These are phyloP conservation scores for Austropuccinia psidii DNA, from an alignment of 1,284 basidiomycete species.

Conservation along the genomic window DNA sequence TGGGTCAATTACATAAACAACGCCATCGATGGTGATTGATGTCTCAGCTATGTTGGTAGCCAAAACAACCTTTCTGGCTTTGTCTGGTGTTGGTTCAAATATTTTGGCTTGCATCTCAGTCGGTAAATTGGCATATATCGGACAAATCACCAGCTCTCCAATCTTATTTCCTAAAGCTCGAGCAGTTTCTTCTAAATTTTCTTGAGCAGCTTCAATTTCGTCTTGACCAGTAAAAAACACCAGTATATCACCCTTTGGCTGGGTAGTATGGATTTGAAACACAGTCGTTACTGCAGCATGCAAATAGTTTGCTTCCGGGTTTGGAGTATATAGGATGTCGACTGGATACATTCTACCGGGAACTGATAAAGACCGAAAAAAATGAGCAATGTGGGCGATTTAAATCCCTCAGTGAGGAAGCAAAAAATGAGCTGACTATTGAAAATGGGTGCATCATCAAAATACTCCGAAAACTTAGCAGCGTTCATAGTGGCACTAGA, in stretches of 20 bases:
- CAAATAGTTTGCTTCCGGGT: conserved; percentile 95
- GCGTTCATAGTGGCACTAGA: conserved; percentile 96
- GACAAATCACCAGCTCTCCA: conserved; percentile 85
- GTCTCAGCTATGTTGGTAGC: conserved; percentile 99
- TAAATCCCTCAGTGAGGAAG: background rate
- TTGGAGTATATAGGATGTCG: conserved; percentile 95
- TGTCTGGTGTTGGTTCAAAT: conserved; percentile 95
- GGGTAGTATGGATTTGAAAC: conserved; percentile 98
- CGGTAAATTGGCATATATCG: conserved; percentile 95
- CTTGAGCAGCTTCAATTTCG: conserved; percentile 89
- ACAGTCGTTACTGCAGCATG: conserved; percentile 98
- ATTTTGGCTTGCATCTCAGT: conserved; percentile 99
- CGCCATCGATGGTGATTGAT: conserved; percentile 93
- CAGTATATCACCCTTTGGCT: conserved; percentile 95
- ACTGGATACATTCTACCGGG: conserved; percentile 96
- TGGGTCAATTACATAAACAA: conserved; percentile 95
- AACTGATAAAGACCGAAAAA: conserved; percentile 53
- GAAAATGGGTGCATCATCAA: conserved; percentile 87
- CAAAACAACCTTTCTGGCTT: conserved; percentile 82
- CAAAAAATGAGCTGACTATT: conserved; percentile 57
- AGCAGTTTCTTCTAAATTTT: conserved; percentile 90
- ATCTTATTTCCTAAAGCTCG: conserved; percentile 93
- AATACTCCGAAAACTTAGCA: conserved; percentile 91
- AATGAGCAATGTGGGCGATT: background rate
- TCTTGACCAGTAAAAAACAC: conserved; percentile 99